These are phyloP conservation scores for Myxozyma kluyveri DNA, from an alignment of 805 yeast species.

Conservation along the genomic window DNA sequence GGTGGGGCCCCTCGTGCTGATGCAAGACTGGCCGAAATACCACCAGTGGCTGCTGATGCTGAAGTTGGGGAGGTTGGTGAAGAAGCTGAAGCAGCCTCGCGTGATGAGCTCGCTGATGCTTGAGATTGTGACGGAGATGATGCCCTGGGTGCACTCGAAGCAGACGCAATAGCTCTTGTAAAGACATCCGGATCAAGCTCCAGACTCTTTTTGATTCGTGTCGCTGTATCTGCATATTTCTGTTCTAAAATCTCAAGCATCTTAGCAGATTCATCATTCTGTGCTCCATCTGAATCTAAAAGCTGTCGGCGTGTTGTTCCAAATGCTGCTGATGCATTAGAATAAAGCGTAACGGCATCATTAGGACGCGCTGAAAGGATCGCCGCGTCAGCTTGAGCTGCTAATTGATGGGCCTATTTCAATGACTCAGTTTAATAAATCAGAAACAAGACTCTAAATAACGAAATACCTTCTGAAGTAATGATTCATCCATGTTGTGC, in stretches of 20 bases:
- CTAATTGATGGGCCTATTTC: slow-evolving; percentile 28
- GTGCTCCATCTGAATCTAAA: slow-evolving; percentile 7
- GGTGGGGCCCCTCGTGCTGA: slow-evolving; percentile 34
- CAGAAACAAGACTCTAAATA: background rate
- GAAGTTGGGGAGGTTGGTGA: background rate
- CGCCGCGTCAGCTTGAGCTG: slow-evolving; percentile 28
- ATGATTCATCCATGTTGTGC: slow-evolving; percentile 9
- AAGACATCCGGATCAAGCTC: slow-evolving; percentile 17
- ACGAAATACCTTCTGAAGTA: slow-evolving; percentile 4
- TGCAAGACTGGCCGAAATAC: slow-evolving; percentile 28
- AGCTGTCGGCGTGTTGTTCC: slow-evolving; percentile 7
- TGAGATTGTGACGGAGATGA: background rate
- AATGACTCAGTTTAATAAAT: background rate
- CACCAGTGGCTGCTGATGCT: slow-evolving; percentile 1
- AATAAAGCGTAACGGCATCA: slow-evolving; percentile 28
- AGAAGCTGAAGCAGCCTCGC: background rate
- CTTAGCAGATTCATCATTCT: slow-evolving; percentile 23
- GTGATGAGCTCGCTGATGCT: background rate
- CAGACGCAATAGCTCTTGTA: slow-evolving; percentile 3
- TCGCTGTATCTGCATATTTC: slow-evolving; percentile 19
- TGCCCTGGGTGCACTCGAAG: background rate
- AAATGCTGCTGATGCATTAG: slow-evolving; percentile 24
- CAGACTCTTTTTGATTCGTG: slow-evolving; percentile 15
- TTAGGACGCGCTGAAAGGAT: slow-evolving; percentile 23
- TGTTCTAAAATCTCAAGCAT: slow-evolving; percentile 18